Percentiles rank a stretch among this genome's conserved stretches.
Conservation (phyloP, 164 flowering plant species). For the Brasenia schreberi region DNA sequence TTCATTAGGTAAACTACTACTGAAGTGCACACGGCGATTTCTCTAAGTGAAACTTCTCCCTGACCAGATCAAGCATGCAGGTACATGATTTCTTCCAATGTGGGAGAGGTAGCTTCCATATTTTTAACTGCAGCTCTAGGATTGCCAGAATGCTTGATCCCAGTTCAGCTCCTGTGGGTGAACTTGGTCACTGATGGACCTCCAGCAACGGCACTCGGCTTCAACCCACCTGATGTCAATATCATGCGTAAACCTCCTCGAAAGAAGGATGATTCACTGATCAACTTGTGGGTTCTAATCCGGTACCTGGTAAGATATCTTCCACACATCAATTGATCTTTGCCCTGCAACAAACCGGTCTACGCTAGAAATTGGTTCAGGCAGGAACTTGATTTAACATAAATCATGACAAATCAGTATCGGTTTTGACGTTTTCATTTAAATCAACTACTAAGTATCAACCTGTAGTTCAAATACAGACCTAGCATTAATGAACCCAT, state of each 20-base stretch:
- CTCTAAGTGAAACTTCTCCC: neutral
- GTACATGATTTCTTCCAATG: slow-evolving; percentile 94
- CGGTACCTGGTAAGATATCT: slow-evolving; percentile 57
- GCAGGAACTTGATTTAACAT: too few relatives aligned
- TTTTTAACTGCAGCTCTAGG: slow-evolving; percentile 86
- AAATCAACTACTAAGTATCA: too few relatives aligned
- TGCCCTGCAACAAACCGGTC: too few relatives aligned
- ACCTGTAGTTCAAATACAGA: too few relatives aligned
- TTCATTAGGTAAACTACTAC: slow-evolving; percentile 49
- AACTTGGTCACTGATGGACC: slow-evolving; percentile 97
- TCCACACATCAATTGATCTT: neutral
- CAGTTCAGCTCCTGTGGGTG: slow-evolving; percentile 94
- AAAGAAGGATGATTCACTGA: slow-evolving; percentile 68
- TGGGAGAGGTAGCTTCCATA: slow-evolving; percentile 89
- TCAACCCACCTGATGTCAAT: slow-evolving; percentile 81
- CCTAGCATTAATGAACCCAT: too few relatives aligned
- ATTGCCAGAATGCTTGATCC: slow-evolving; percentile 84
- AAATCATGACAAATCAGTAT: neutral
- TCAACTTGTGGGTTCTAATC: slow-evolving; percentile 69
- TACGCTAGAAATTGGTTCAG: too few relatives aligned
- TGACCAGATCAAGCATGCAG: slow-evolving; percentile 20
- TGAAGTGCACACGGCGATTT: neutral
- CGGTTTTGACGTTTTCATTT: neutral
- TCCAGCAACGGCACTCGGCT: slow-evolving; percentile 94
- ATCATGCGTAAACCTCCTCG: slow-evolving; percentile 90